Evolutionary conservation across 805 yeast genomes (phyloP), one percentile per base, ranked within the genome.

Genomic region (Lipomyces orientalis): DNA sequence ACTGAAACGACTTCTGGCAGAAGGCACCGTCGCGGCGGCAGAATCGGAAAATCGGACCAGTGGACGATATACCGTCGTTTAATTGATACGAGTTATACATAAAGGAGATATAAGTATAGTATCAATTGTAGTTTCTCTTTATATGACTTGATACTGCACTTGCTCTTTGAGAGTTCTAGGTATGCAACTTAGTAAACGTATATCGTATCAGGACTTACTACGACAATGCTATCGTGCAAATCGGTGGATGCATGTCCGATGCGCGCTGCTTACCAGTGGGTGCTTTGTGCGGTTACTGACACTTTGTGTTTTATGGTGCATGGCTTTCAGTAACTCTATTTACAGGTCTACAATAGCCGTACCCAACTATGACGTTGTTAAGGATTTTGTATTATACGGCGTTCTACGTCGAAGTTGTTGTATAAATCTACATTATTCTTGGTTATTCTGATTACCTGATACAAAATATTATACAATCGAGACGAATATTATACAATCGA

Each of bases 1-100:
- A 62, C 67, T 74, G n/a, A 71, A 67, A 43, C 69, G 74, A 12
- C 58, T 74, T 4, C 64, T 74, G 37, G 52, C 72, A 12, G 75
- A 70, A 54, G 76, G 72, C 16, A 66, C 72, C n/a, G 70, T 63
- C 31, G 70, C 71, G 10, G 72, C 70, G 37, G 65, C 71, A 12
- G 75, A 73, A 52, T 56, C 61, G 6, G 75, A 73, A 14, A 62
- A 57, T 10, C 60, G 67, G 14, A 58, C 67, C 22, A 59, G 70
- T 1, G 75, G 75, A 9, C 65, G 76, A n/a, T 73, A 74, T 37
- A 56, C 74, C 2, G 76, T 74, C 34, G 74, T 73, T 4, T 71
- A 59, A 62, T 9, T 9, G 54, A 10, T 55, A 25, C 49, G 49
- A 43, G 22, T 25, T n/a, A n/a, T 7, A 43, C 49, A 43, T 16